These are phyloP conservation scores for Globisporangium ultimum DNA, from an alignment of 352 stramenopile species.

Conservation along the genomic window DNA sequence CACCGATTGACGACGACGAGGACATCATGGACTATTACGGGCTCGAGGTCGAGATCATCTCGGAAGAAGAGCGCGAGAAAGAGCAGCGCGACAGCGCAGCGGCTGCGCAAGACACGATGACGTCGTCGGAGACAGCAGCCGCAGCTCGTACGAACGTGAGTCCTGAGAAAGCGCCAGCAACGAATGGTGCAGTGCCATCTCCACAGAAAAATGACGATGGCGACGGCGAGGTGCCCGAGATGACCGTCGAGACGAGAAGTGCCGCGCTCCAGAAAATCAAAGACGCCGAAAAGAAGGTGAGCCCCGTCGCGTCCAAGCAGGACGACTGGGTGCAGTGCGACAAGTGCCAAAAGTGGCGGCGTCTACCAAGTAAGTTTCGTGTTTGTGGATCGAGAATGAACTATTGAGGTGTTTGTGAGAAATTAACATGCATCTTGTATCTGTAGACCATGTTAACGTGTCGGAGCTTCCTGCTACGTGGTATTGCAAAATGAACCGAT, in stretches of 20 bases:
- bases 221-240: conserved; percentile 17
- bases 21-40: conserved; percentile 79
- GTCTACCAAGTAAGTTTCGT: conserved; percentile 57
- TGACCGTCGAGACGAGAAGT: conserved; percentile 56
- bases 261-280: conserved; percentile 47
- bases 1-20: conserved; percentile 60
- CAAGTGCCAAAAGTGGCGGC: conserved; percentile 84
- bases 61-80: conserved; percentile 42
- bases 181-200: conserved; percentile 1
- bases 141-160: conserved; percentile 11
- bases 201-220: conserved; percentile 9
- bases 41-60: conserved; percentile 70
- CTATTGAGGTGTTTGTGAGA: not conserved
- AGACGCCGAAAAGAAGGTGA: conserved; percentile 38
- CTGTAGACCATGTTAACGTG: conserved; percentile 71
- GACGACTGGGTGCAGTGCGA: conserved; percentile 86
- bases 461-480: conserved; percentile 65
- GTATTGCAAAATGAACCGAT: conserved; percentile 88
- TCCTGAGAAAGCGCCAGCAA: conserved; percentile 13
- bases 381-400: conserved; percentile 1
- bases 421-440: not conserved
- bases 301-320: conserved; percentile 62
- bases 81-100: not conserved
- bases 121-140: conserved; percentile 12
- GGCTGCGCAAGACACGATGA: conserved; percentile 4